phyloP scores from a whole-genome alignment of 768 basidiomycete species.

The Mycena crocata region DNA sequence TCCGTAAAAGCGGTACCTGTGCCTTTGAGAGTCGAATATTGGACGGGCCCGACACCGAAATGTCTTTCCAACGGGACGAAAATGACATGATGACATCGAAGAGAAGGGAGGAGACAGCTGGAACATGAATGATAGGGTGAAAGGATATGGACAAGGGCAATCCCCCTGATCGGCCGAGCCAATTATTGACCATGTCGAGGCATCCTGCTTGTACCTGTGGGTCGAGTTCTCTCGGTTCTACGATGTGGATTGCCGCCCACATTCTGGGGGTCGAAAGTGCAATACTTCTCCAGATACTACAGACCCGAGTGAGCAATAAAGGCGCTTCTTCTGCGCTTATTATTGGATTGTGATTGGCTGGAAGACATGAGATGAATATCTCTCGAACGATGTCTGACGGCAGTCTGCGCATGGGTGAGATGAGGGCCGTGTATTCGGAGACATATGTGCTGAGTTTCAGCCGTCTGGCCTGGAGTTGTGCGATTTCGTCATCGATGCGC shows the following conservation, averaged over 20 bases:
- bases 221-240: not conserved
- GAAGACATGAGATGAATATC: constrained; percentile 26
- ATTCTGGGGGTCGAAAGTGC: constrained; percentile 40
- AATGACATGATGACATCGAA: not conserved
- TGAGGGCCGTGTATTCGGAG: not conserved
- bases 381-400: constrained; percentile 8
- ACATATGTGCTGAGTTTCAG: not conserved
- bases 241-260: constrained; percentile 36
- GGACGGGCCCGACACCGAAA: not conserved
- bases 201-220: not conserved
- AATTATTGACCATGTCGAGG: not conserved
- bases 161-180: constrained; percentile 7
- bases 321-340: constrained; percentile 36
- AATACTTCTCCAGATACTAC: constrained; percentile 41
- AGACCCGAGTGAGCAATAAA: constrained; percentile 44
- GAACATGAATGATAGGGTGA: not conserved
- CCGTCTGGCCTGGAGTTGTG: not conserved
- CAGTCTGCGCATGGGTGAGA: constrained; percentile 7
- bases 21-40: not conserved
- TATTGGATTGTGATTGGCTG: constrained; percentile 8
- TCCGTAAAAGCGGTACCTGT: not conserved
- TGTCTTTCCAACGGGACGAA: constrained; percentile 8
- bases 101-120: not conserved
- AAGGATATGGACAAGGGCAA: constrained; percentile 20
- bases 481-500: not conserved